Base-by-base conservation (phyloP, 2,329 filamentous ascomycete genomes). In the Apiospora saccharicola region DNA sequence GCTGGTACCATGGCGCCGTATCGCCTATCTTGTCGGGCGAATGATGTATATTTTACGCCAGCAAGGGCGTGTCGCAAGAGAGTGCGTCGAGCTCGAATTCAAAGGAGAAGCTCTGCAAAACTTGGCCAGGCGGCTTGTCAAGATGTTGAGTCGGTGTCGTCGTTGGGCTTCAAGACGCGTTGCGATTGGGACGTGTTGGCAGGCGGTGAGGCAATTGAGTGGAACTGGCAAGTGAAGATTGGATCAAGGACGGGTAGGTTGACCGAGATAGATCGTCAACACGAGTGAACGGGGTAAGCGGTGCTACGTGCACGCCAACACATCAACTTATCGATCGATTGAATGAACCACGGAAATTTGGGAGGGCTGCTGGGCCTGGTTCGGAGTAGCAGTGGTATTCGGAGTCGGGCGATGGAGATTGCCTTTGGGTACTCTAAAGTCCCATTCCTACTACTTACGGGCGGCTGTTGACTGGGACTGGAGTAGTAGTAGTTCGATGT, bases 1-100 rank as follows among this genome's bases (percentile, higher is more conserved):
- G 86, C 84, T 70, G 86, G 85, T 74, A 85, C 85, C 89, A 90
- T 91, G 69, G 73, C 82, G 79, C 72, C 73, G 72, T 71, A 74
- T 57, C n/a, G 30, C 57, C 57, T 64, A 57, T 70, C 57, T 49
- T 37, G 43, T 67, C 67, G 47, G 46, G 44, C 30, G 44, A 53
- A 53, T 72, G 61, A 57, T 75, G 67, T 67, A 70, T 61, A 34
- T 41, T 72, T 47, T 70, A 70, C 47, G 68, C 68, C 68, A 53
- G 46, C 68, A 70, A 70, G 68, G 68, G 68, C 68, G 68, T 51
- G 68, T 64, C 57, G 57, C 57, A 24, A 41, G 19, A 64, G 57
- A 41, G 57, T 69, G 67, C 67, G 67, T 69, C 24, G 43, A 47
- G 22, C 67, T 69, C 67, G 41, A 46, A 30, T 22, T n/a, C n/a